phyloP scores from a whole-genome alignment of 768 basidiomycete genomes.

The Boletus rex-veris region DNA sequence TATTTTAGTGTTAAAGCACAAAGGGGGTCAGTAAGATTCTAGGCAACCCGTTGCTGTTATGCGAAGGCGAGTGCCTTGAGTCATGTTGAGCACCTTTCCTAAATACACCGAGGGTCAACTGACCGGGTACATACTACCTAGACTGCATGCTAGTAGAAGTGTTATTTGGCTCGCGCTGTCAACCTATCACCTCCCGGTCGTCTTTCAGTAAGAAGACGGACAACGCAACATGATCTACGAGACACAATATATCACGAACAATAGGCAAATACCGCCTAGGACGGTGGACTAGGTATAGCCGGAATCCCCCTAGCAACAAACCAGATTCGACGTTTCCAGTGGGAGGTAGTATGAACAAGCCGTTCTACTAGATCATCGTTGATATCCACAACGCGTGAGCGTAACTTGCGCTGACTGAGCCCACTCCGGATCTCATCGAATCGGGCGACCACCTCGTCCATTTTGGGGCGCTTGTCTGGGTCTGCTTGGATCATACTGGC shows the following conservation, averaged over 20 bases:
- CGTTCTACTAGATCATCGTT: conserved; percentile 12
- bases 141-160: too few species aligned
- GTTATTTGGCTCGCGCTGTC: too few species aligned
- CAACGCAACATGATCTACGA: background rate
- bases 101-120: too few species aligned
- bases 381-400: conserved; percentile 25
- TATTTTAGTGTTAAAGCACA: too few species aligned
- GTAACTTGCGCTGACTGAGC: conserved; percentile 16
- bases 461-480: conserved; percentile 34
- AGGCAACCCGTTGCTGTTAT: too few species aligned
- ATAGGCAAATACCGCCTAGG: background rate
- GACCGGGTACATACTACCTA: too few species aligned
- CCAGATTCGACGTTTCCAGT: conserved; percentile 26
- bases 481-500: conserved; percentile 36
- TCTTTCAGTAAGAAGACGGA: too few species aligned
- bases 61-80: too few species aligned
- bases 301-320: conserved; percentile 13
- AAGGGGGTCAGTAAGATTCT: too few species aligned
- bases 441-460: conserved; percentile 32
- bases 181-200: too few species aligned
- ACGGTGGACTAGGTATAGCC: conserved; percentile 8
- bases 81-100: too few species aligned
- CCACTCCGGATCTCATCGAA: conserved; percentile 8
- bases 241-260: background rate
- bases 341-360: conserved; percentile 9